These are phyloP conservation scores for Areca catechu DNA, from an alignment of 176 grass and related monocot genomes.

Conservation along the genomic window DNA sequence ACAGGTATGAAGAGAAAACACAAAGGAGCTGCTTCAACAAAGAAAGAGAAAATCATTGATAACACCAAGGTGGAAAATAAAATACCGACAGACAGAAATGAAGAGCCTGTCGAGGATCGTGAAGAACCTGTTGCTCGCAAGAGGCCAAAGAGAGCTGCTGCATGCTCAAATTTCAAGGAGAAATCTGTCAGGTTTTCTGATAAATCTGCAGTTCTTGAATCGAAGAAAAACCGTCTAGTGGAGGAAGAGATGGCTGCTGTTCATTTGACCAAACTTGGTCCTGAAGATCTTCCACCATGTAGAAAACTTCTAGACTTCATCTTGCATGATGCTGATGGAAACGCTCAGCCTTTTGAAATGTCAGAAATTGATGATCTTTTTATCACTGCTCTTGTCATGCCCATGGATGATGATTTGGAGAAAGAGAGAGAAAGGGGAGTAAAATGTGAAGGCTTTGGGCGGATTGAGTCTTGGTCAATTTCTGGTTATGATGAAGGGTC, in stretches of 20 bases:
- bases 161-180: slow-evolving; percentile 78
- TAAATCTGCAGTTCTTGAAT: slow-evolving; percentile 25
- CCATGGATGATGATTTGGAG: slow-evolving; percentile 75
- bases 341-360: slow-evolving; percentile 94
- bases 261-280: slow-evolving; percentile 64
- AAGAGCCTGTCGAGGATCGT: slow-evolving; percentile 31
- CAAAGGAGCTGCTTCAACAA: too few relatives aligned
- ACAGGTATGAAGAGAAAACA: too few relatives aligned
- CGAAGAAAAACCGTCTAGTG: slow-evolving; percentile 57
- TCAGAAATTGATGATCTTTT: slow-evolving; percentile 88
- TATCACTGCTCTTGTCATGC: slow-evolving; percentile 90
- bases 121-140: slow-evolving; percentile 26
- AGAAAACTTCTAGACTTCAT: slow-evolving; percentile 83
- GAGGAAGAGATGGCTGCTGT: slow-evolving; percentile 84
- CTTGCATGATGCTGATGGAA: slow-evolving; percentile 83
- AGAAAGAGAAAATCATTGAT: slow-evolving; percentile 17
- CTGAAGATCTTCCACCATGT: slow-evolving; percentile 61
- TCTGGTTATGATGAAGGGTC: slow-evolving; percentile 98
- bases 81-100: slow-evolving; percentile 7
- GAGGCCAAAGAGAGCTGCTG: slow-evolving; percentile 65
- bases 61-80: slow-evolving; percentile 18
- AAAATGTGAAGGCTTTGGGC: slow-evolving; percentile 92
- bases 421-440: slow-evolving; percentile 84
- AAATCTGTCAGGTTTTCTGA: slow-evolving; percentile 41
- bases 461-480: slow-evolving; percentile 89